Conservation (phyloP, 164 flowering plant species). For the Stephania cephalantha region DNA sequence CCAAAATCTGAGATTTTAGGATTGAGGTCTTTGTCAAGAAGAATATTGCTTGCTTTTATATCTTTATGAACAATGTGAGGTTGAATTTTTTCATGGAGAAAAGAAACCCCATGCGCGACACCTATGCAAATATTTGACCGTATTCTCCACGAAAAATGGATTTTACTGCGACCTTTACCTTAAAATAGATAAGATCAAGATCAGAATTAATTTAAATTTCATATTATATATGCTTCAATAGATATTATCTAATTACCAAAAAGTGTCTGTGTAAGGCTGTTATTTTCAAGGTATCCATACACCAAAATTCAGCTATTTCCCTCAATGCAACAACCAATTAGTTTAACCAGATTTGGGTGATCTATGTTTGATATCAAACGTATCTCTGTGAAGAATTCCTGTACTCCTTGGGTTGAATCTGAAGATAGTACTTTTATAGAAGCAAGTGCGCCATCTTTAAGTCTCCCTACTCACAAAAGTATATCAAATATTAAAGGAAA, state of each 20-base stretch:
- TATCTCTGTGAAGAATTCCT: slow-evolving; percentile 81
- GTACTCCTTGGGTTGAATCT: slow-evolving; percentile 73
- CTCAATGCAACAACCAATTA: slow-evolving; percentile 87
- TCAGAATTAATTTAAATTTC: no score
- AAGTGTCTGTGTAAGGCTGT: slow-evolving; percentile 75
- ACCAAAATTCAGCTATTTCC: slow-evolving; percentile 73
- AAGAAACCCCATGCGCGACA: slow-evolving; percentile 83
- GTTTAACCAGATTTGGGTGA: slow-evolving; percentile 78
- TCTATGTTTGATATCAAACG: slow-evolving; percentile 55
- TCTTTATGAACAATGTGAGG: slow-evolving; percentile 88
- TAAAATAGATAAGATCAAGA: slow-evolving; percentile 12
- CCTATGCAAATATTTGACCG: slow-evolving; percentile 62
- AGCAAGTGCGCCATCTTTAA: slow-evolving; percentile 57
- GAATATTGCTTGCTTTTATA: slow-evolving; percentile 96
- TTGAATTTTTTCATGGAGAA: slow-evolving; percentile 80
- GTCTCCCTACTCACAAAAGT: slow-evolving; percentile 53
- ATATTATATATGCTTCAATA: no score
- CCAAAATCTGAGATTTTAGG: slow-evolving; percentile 96
- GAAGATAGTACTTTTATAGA: slow-evolving; percentile 90
- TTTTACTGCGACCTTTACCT: slow-evolving; percentile 49
- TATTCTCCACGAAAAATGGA: slow-evolving; percentile 65
- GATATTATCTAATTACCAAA: slow-evolving; percentile 39
- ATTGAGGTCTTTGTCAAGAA: slow-evolving; percentile 67
- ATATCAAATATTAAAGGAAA: background rate
- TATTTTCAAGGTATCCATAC: slow-evolving; percentile 79